phyloP scores from a whole-genome alignment of 1,284 basidiomycete genomes.

The Puccinia polysora region DNA sequence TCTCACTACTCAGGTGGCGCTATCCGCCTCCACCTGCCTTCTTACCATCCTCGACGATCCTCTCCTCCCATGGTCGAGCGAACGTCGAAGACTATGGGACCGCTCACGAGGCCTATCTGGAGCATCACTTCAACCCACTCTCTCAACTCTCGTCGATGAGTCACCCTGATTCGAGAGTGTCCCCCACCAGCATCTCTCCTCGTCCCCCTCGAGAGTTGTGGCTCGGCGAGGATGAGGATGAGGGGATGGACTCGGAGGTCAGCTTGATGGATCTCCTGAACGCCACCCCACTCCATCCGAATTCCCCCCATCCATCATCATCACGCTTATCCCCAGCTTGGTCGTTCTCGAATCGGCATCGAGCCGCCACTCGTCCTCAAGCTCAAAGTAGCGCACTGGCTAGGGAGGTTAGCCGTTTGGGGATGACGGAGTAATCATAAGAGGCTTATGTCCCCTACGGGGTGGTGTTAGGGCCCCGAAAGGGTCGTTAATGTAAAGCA shows the following conservation, averaged over 20 bases:
- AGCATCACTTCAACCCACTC: constrained; percentile 19
- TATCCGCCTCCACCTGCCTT: constrained; percentile 22
- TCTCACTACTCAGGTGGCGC: constrained; percentile 15
- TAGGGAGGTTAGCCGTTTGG: constrained; percentile 31
- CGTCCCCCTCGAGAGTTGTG: constrained; percentile 26
- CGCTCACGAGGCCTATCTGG: constrained; percentile 14
- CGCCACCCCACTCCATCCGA: background rate
- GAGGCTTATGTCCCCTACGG: too few species aligned
- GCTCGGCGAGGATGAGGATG: constrained; percentile 34
- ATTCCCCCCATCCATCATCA: background rate
- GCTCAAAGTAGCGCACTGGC: constrained; percentile 28
- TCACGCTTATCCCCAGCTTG: background rate
- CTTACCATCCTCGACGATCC: constrained; percentile 14
- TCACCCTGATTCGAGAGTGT: background rate
- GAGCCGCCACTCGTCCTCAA: background rate
- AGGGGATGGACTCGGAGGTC: constrained; percentile 24
- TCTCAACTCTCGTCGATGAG: background rate
- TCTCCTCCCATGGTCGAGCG: background rate
- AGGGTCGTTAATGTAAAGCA: too few species aligned
- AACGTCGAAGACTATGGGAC: background rate
- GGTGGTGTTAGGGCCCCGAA: too few species aligned
- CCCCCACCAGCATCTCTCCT: background rate
- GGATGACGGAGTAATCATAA: constrained; percentile 32
- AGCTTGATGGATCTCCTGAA: constrained; percentile 34
- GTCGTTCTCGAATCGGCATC: background rate